Conservation (phyloP, 2,329 filamentous ascomycete genomes). For the Exserohilum turcica region DNA sequence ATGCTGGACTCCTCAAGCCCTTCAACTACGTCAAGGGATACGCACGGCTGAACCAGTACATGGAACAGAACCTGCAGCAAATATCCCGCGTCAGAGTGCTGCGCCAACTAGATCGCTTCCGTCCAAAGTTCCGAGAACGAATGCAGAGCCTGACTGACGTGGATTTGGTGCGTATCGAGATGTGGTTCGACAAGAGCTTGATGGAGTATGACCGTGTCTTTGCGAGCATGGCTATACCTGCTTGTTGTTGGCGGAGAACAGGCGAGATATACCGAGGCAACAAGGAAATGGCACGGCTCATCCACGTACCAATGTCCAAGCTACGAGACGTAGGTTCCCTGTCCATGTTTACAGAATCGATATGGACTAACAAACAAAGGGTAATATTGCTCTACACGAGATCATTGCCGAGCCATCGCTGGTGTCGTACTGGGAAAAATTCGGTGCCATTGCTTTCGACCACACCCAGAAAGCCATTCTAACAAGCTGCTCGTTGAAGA, state of each 20-base stretch:
- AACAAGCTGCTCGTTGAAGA: constrained; percentile 90
- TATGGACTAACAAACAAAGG: constrained; percentile 59
- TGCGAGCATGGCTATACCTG: constrained; percentile 97
- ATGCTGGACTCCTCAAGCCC: constrained; percentile 89
- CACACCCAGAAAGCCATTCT: constrained; percentile 90
- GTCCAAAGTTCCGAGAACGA: constrained; percentile 94
- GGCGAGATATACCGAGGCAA: constrained; percentile 98
- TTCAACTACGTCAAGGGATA: constrained; percentile 99
- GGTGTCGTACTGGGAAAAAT: constrained; percentile 98
- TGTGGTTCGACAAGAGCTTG: constrained; percentile 97
- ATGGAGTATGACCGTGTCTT: constrained; percentile 99
- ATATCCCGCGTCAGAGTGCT: constrained; percentile 88
- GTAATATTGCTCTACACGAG: constrained; percentile 92
- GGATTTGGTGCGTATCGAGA: constrained; percentile 92
- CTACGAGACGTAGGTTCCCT: constrained; percentile 77
- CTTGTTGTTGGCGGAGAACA: constrained; percentile 94
- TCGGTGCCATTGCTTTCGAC: constrained; percentile 96
- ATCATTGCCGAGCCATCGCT: constrained; percentile 94
- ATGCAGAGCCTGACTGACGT: constrained; percentile 91
- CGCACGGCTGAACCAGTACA: constrained; percentile 83
- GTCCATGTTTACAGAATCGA: background rate
- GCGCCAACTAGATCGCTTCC: constrained; percentile 87
- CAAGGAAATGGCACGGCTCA: constrained; percentile 97
- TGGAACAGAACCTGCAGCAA: constrained; percentile 84
- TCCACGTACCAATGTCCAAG: constrained; percentile 88